Percentiles rank a stretch among this genome's conserved stretches.
Evolutionary conservation across 306 rosid species (phyloP).

Genomic region (Cercis canadensis): DNA sequence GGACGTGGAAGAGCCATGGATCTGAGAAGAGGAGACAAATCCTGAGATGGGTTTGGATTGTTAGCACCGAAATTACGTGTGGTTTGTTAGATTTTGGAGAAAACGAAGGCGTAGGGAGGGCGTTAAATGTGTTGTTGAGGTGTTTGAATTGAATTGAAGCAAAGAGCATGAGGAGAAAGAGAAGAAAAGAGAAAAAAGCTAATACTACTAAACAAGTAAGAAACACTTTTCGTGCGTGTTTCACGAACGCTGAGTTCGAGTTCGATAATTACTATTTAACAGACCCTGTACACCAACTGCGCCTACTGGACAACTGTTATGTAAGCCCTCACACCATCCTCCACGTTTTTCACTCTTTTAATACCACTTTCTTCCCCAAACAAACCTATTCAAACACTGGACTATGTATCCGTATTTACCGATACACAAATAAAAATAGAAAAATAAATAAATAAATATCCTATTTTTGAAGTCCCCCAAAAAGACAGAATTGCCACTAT

Average conservation of each 20-base stretch:
- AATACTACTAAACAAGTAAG: neutral
- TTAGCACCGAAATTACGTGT: conserved; percentile 53
- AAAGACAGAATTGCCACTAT: too few relatives aligned
- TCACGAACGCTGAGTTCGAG: conserved; percentile 3
- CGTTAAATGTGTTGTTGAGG: neutral
- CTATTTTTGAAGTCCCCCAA: too few relatives aligned
- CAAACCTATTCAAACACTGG: too few relatives aligned
- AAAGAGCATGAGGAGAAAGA: conserved; percentile 39
- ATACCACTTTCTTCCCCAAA: too few relatives aligned
- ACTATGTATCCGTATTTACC: too few relatives aligned
- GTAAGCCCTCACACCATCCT: neutral
- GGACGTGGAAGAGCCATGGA: conserved; percentile 49
- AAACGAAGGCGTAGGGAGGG: conserved; percentile 28
- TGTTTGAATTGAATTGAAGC: neutral
- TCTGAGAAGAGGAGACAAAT: conserved; percentile 55
- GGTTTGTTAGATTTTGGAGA: conserved; percentile 47
- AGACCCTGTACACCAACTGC: neutral
- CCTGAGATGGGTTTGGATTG: conserved; percentile 46
- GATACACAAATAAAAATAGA: too few relatives aligned
- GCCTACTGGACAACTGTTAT: conserved; percentile 19
- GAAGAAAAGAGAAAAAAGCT: conserved; percentile 18
- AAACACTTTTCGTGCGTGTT: conserved; percentile 17
- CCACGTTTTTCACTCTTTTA: neutral
- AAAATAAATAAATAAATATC: too few relatives aligned
- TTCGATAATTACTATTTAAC: conserved; percentile 19